Base-by-base conservation (phyloP, 441 rosid species). In the Erodium texanum region DNA sequence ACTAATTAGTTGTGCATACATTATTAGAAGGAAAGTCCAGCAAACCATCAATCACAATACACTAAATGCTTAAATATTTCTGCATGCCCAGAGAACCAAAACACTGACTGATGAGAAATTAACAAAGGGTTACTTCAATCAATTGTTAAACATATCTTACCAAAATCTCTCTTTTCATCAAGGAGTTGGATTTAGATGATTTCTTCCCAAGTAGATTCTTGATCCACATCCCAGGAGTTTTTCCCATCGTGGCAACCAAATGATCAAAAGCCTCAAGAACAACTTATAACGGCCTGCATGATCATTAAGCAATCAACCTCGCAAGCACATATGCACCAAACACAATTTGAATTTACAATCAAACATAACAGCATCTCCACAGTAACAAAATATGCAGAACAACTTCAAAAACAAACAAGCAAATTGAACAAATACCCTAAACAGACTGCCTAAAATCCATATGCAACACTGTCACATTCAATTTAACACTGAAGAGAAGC, bases 201-300 rank as follows among this genome's bases (percentile, higher is more conserved):
- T 84, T 89, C 89, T 86, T 93, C 64, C 91, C 87, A 63, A 86
- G 75, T 56, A 93, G 69, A 24, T 81, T 79, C 88, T 84, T 93
- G 75, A 93, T 76, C 97, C 98, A 87, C 82, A 84, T 87, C 71
- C 83, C 88, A 24, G 89, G 87, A 8, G 86, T 82, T 77, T 79
- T 87, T 41, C 98, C 92, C 98, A 93, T 93, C 36, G 58, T 48
- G 6, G 61, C 64, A 41, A 36, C 19, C 5, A 67, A 18, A 66
- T 68, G 27, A 50, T 16, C 12, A 68, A 64, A 71, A 24, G 24
- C 45, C 64, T 69, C 70, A 56, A 24, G 71, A 23, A 3, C 63
- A 62, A 59, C 64, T 67, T 62, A 41, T 24, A 69, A 41, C 34
- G 74, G 76, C 64, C 78, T 79, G 62, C 71, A 20, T 18, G 16